These are phyloP conservation scores for Phytopythium helicoides DNA, from an alignment of 352 stramenopile species.

Conservation along the genomic window DNA sequence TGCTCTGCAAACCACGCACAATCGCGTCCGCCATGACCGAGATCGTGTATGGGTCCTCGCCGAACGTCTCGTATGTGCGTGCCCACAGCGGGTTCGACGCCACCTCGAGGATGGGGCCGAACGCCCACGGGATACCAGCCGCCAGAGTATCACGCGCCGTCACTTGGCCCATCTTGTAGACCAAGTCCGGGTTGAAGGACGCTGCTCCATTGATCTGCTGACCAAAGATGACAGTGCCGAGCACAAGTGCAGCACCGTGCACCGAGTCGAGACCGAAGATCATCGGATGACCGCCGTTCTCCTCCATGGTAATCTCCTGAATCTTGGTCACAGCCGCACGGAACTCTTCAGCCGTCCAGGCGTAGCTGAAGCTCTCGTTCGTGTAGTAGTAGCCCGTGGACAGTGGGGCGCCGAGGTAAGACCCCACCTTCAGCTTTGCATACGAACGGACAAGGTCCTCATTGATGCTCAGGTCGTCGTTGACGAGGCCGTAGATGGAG, in stretches of 20 bases:
- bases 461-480: constrained; percentile 39
- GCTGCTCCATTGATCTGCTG: constrained; percentile 26
- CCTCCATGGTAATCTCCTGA: constrained; percentile 59
- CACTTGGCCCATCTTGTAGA: constrained; percentile 66
- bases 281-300: constrained; percentile 26
- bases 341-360: constrained; percentile 66
- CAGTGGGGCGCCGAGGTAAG: constrained; percentile 75
- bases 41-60: constrained; percentile 82
- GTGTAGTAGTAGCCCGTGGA: constrained; percentile 23
- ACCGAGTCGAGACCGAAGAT: constrained; percentile 9
- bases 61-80: constrained; percentile 91
- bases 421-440: constrained; percentile 75
- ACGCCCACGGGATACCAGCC: constrained; percentile 88
- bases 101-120: constrained; percentile 82
- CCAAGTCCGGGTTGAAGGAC: constrained; percentile 83
- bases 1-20: constrained; percentile 74
- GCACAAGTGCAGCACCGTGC: no score
- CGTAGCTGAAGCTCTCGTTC: constrained; percentile 27
- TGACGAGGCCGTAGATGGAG: constrained; percentile 6
- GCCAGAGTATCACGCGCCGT: constrained; percentile 82
- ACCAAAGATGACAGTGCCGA: no score
- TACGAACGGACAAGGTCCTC: constrained; percentile 48
- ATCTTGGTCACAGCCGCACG: constrained; percentile 61
- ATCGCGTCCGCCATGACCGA: constrained; percentile 65
- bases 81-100: constrained; percentile 83